phyloP scores from a whole-genome alignment of 495 filamentous ascomycete genomes.

The Xylaria longipes region DNA sequence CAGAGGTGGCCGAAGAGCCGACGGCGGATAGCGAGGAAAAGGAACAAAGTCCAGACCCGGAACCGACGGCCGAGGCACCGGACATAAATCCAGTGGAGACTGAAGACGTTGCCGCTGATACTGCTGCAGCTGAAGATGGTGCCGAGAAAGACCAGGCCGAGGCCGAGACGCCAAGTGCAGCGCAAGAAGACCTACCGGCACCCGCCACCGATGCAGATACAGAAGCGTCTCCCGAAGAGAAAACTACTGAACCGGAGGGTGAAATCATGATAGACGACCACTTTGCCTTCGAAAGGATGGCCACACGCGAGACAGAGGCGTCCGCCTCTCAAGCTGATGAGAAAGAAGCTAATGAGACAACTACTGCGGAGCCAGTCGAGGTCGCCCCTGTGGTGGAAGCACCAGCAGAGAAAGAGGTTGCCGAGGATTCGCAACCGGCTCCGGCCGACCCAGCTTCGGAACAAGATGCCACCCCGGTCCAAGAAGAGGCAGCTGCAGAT shows the following conservation, averaged over 20 bases:
- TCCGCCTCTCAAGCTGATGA: background rate
- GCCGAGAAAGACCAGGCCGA: conserved; percentile 11
- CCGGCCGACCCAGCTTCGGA: background rate
- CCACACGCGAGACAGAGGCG: background rate
- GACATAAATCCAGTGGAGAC: background rate
- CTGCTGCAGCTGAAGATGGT: conserved; percentile 1
- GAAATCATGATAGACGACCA: conserved; percentile 21
- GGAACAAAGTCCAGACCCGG: conserved; percentile 9
- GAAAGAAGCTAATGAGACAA: background rate
- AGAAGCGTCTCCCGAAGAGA: background rate
- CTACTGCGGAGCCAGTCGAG: conserved; percentile 1
- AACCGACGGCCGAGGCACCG: background rate
- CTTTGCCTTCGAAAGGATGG: conserved; percentile 15
- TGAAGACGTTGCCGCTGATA: background rate
- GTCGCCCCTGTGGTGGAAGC: background rate
- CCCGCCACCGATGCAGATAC: background rate
- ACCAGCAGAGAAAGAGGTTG: conserved; percentile 5
- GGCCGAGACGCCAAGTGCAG: background rate
- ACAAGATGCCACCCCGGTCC: background rate
- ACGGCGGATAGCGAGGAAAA: conserved; percentile 7
- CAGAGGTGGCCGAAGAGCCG: conserved; percentile 19
- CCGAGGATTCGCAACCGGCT: background rate
- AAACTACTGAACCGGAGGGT: background rate
- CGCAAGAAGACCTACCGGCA: background rate
- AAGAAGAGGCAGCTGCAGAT: background rate